phyloP scores from a whole-genome alignment of 106 monocot genomes.

The Allium sativum region DNA sequence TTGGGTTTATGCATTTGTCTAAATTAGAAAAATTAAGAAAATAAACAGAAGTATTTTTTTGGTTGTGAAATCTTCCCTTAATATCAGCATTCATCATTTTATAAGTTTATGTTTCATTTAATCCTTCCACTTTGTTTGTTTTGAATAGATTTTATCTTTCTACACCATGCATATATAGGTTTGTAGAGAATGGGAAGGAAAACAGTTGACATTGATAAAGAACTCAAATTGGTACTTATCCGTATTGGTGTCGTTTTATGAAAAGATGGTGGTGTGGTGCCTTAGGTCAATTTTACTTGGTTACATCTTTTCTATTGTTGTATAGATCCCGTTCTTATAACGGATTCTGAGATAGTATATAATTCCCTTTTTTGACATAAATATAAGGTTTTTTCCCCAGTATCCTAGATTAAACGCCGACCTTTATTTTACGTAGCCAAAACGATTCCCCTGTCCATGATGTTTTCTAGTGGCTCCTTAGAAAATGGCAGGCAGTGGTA shows the following conservation, averaged over 20 bases:
- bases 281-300: slow-evolving; percentile 33
- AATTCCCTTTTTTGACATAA: background rate
- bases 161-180: slow-evolving; percentile 29
- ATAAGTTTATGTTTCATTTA: background rate
- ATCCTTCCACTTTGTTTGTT: background rate
- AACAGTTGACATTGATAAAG: slow-evolving; percentile 50
- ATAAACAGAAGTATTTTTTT: too few relatives aligned
- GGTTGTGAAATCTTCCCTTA: too few relatives aligned
- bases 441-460: slow-evolving; percentile 80
- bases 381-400: background rate
- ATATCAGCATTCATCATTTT: too few relatives aligned
- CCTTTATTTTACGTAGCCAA: slow-evolving; percentile 31
- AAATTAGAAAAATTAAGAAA: too few relatives aligned
- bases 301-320: too few relatives aligned
- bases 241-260: slow-evolving; percentile 85
- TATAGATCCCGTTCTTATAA: background rate
- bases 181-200: slow-evolving; percentile 84
- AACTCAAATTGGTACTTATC: slow-evolving; percentile 59
- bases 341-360: background rate
- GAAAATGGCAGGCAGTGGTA: slow-evolving; percentile 77
- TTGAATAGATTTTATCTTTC: background rate
- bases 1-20: too few relatives aligned
- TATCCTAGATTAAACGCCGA: background rate
- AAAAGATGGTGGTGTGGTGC: slow-evolving; percentile 86
- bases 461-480: slow-evolving; percentile 81